Conservation (phyloP, 1,139 yeast genomes). For the Pichia sp. region DNA sequence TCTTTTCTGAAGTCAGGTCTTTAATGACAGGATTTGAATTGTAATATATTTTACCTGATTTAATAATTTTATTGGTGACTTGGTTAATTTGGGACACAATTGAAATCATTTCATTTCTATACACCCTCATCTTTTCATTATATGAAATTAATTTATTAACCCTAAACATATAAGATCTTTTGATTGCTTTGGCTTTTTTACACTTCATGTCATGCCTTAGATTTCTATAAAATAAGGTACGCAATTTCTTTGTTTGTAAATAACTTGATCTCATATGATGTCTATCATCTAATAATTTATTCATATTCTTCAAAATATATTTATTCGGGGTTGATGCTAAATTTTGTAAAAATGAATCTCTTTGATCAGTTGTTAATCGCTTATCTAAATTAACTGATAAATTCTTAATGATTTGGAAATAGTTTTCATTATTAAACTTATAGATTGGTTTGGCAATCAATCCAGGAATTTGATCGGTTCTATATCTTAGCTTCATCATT, state of each 20-base stretch:
- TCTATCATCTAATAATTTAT: conserved; percentile 7
- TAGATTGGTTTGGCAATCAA: conserved; percentile 20
- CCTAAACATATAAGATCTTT: conserved; percentile 3
- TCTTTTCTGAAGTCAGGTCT: background rate
- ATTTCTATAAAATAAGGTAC: conserved; percentile 7
- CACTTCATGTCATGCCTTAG: conserved; percentile 3
- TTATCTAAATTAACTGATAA: conserved; percentile 12
- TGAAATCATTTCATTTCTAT: conserved; percentile 1
- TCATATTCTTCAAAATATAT: conserved; percentile 19
- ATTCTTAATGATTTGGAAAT: conserved; percentile 36
- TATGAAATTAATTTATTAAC: conserved; percentile 3
- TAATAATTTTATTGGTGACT: background rate
- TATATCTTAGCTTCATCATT: conserved; percentile 19
- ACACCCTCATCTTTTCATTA: background rate
- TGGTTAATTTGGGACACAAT: background rate
- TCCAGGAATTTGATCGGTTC: conserved; percentile 18
- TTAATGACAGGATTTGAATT: background rate
- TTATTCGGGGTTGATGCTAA: conserved; percentile 13
- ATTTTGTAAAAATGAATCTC: conserved; percentile 9
- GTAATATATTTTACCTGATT: background rate
- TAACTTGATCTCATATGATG: conserved; percentile 11
- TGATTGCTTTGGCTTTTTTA: background rate
- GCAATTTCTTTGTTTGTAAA: conserved; percentile 6
- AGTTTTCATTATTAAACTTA: conserved; percentile 38
- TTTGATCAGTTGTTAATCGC: conserved; percentile 9